Evolutionary conservation across 805 yeast species (phyloP).

Genomic region (Metschnikowia rubicola): DNA sequence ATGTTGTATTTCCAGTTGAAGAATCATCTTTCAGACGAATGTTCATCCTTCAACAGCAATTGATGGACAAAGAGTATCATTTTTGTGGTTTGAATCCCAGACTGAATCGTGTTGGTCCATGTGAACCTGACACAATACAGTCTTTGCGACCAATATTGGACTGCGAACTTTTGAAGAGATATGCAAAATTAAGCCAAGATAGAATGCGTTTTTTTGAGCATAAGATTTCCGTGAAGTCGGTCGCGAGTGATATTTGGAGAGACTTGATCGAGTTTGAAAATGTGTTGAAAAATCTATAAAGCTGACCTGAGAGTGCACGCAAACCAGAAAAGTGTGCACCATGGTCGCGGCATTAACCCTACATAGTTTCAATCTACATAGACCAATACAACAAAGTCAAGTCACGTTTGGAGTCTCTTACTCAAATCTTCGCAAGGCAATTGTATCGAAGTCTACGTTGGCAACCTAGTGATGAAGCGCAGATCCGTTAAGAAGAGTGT

Average conservation of each 20-base stretch:
- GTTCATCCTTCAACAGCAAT: conserved; percentile 82
- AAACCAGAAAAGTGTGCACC: too few relatives aligned
- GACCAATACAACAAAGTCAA: too few relatives aligned
- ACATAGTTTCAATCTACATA: too few relatives aligned
- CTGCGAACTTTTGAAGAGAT: conserved; percentile 52
- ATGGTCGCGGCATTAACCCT: too few relatives aligned
- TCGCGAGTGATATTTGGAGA: conserved; percentile 61
- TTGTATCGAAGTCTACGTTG: background rate
- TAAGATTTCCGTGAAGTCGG: conserved; percentile 54
- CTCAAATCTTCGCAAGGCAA: background rate
- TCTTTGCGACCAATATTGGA: conserved; percentile 65
- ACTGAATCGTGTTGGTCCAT: conserved; percentile 52
- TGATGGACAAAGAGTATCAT: conserved; percentile 72
- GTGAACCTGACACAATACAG: conserved; percentile 31
- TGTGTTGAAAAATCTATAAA: conserved; percentile 25
- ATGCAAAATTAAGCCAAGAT: conserved; percentile 54
- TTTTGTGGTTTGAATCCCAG: conserved; percentile 79
- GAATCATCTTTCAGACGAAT: conserved; percentile 78
- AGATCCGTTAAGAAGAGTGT: conserved; percentile 15
- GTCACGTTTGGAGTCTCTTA: too few relatives aligned
- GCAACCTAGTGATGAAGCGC: conserved; percentile 7
- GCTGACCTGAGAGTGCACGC: too few relatives aligned
- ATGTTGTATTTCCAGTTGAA: conserved; percentile 65
- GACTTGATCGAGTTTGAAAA: conserved; percentile 60
- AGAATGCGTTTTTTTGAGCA: conserved; percentile 50